These are phyloP conservation scores for Ploettnerulaceae sp. DNA, from an alignment of 2,329 filamentous ascomycete species.

Conservation along the genomic window DNA sequence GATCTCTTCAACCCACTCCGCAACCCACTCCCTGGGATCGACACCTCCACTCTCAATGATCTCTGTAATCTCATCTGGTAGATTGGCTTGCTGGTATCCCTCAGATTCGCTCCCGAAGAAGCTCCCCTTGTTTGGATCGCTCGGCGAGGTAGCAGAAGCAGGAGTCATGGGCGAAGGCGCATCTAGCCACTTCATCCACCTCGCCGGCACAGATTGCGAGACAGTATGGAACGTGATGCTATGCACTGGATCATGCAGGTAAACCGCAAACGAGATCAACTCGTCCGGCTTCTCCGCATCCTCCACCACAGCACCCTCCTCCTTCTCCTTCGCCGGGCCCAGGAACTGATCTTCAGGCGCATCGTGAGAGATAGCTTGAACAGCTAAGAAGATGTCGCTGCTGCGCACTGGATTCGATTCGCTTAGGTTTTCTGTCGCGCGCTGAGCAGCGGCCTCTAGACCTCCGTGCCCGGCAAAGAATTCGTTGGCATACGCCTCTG, in stretches of 20 bases:
- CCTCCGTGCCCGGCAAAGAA: constrained; percentile 78
- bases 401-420: constrained; percentile 86
- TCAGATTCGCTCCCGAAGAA: constrained; percentile 43
- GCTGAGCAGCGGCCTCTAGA: constrained; percentile 71
- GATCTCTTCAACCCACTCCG: constrained; percentile 92
- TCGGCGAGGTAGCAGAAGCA: constrained; percentile 33
- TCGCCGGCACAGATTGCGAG: constrained; percentile 75
- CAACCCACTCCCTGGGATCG: constrained; percentile 93
- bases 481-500: constrained; percentile 81
- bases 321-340: constrained; percentile 51
- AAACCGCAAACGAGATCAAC: constrained; percentile 68
- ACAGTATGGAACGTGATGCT: constrained; percentile 80
- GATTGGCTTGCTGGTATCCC: constrained; percentile 38
- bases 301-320: constrained; percentile 45
- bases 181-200: constrained; percentile 91
- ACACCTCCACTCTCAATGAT: constrained; percentile 73
- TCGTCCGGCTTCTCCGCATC: constrained; percentile 51
- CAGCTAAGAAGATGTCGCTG: constrained; percentile 91
- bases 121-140: constrained; percentile 23
- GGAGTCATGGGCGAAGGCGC: constrained; percentile 57
- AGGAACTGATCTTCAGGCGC: constrained; percentile 65
- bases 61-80: constrained; percentile 81
- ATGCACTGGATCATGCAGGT: constrained; percentile 84
- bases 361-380: constrained; percentile 75
- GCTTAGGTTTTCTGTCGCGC: constrained; percentile 72